A percentile compares a stretch with the other conserved stretches of the same genome.
These are phyloP conservation scores for Xylaria sp. DNA, from an alignment of 2,329 filamentous ascomycete species.

Conservation along the genomic window DNA sequence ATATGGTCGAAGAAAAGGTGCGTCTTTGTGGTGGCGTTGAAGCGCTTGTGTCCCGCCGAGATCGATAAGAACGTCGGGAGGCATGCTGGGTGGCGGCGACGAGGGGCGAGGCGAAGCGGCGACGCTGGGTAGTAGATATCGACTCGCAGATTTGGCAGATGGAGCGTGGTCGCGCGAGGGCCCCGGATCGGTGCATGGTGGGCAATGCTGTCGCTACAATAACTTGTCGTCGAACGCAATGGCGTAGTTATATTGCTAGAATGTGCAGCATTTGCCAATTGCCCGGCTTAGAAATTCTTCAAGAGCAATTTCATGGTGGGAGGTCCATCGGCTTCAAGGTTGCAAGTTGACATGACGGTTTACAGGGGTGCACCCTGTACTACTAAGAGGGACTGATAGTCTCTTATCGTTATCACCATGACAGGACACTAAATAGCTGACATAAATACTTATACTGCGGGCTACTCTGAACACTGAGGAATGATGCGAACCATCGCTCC, in stretches of 20 bases:
- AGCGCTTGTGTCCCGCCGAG: slow-evolving; percentile 10
- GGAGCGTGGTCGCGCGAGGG: slow-evolving; percentile 37
- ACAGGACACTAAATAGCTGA: no score
- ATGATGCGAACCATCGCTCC: no score
- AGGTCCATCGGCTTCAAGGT: background rate
- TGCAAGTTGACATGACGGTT: background rate
- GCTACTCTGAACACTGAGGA: no score
- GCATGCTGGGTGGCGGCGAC: slow-evolving; percentile 47
- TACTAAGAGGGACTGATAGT: no score
- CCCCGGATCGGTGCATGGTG: slow-evolving; percentile 43
- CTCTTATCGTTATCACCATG: slow-evolving; percentile 1
- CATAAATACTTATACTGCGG: no score
- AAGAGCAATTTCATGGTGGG: background rate
- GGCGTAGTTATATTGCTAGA: background rate
- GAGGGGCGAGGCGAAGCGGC: slow-evolving; percentile 33
- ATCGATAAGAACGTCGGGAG: slow-evolving; percentile 33
- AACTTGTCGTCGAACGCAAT: background rate
- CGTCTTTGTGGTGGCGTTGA: slow-evolving; percentile 3
- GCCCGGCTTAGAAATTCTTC: background rate
- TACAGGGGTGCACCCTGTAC: background rate
- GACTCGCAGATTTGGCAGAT: slow-evolving; percentile 50
- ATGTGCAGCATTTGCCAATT: background rate
- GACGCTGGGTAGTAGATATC: slow-evolving; percentile 37
- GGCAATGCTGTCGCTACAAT: background rate
- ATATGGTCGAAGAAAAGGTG: slow-evolving; percentile 5